These are phyloP conservation scores for Amylostereum areolatum DNA, from an alignment of 1,284 basidiomycete genomes.

Conservation along the genomic window DNA sequence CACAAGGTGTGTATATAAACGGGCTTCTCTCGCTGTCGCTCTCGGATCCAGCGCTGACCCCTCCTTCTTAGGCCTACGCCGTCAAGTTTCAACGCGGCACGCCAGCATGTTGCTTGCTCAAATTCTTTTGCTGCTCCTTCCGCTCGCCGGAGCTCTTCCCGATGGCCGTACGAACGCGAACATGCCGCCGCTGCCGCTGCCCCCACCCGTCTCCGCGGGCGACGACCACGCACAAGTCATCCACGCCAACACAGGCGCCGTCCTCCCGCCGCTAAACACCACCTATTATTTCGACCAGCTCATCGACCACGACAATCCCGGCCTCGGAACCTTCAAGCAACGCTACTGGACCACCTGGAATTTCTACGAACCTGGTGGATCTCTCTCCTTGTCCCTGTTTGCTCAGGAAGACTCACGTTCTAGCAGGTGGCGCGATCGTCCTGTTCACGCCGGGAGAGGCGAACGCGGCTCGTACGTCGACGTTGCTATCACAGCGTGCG, in stretches of 20 bases:
- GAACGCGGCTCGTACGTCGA: constrained; percentile 33
- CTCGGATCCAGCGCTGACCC: too few species aligned
- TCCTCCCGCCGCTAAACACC: constrained; percentile 22
- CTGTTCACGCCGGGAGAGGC: constrained; percentile 46
- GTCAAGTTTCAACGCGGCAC: too few species aligned
- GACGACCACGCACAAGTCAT: not conserved
- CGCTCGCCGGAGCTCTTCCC: too few species aligned
- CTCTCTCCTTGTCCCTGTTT: not conserved
- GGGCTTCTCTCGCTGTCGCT: too few species aligned
- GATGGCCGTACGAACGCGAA: not conserved
- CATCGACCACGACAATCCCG: constrained; percentile 65
- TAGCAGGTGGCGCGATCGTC: constrained; percentile 60
- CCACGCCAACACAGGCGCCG: not conserved
- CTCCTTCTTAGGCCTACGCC: too few species aligned
- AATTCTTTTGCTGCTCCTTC: too few species aligned
- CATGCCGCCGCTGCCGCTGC: not conserved
- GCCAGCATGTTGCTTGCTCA: too few species aligned
- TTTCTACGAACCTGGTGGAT: constrained; percentile 49
- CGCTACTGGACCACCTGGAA: constrained; percentile 65
- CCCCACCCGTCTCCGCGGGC: not conserved
- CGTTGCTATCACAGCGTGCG: constrained; percentile 2
- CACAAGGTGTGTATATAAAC: too few species aligned
- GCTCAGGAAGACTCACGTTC: not conserved
- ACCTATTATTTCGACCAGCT: constrained; percentile 65
- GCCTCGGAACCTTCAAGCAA: constrained; percentile 74